Evolutionary conservation across 345 rosid genomes (phyloP).

Genomic region (Eucalyptus paniculata): DNA sequence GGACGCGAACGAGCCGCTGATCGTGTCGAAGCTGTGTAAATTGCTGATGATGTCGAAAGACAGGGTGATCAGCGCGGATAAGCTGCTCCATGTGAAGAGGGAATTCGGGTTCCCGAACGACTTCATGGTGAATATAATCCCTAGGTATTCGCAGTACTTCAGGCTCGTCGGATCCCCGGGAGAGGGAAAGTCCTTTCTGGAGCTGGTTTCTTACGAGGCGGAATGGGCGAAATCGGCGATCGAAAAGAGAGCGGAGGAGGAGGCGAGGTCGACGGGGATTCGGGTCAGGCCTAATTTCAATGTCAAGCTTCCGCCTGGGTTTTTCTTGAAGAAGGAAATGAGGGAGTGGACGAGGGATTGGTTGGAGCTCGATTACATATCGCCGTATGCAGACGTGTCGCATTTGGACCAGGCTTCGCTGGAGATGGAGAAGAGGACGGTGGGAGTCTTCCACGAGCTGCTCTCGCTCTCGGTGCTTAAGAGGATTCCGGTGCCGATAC

Average conservation of each 20-base stretch:
- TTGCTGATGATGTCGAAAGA: constrained; percentile 77
- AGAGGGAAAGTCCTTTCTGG: constrained; percentile 49
- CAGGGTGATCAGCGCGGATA: constrained; percentile 48
- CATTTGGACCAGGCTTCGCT: constrained; percentile 53
- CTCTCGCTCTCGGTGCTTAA: constrained; percentile 63
- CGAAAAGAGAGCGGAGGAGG: constrained; percentile 57
- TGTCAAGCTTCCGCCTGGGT: constrained; percentile 55
- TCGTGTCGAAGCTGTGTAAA: constrained; percentile 68
- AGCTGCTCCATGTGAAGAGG: constrained; percentile 66
- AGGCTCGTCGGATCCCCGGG: constrained; percentile 40
- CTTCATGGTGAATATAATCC: constrained; percentile 53
- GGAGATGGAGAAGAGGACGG: constrained; percentile 89
- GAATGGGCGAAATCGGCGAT: constrained; percentile 49
- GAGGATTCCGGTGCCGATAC: constrained; percentile 75
- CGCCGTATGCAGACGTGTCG: constrained; percentile 63
- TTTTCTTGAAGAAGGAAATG: constrained; percentile 79
- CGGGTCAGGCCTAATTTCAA: constrained; percentile 50
- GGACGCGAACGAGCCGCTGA: constrained; percentile 27
- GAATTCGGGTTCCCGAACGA: constrained; percentile 85
- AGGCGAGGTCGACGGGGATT: constrained; percentile 35
- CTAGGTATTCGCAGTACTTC: constrained; percentile 55
- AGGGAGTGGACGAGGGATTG: constrained; percentile 92
- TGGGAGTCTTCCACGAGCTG: constrained; percentile 75
- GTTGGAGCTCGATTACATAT: constrained; percentile 72
- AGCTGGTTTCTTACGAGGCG: constrained; percentile 59